Base-by-base conservation (phyloP, 2,329 filamentous ascomycete species). In the Venturia asperata region DNA sequence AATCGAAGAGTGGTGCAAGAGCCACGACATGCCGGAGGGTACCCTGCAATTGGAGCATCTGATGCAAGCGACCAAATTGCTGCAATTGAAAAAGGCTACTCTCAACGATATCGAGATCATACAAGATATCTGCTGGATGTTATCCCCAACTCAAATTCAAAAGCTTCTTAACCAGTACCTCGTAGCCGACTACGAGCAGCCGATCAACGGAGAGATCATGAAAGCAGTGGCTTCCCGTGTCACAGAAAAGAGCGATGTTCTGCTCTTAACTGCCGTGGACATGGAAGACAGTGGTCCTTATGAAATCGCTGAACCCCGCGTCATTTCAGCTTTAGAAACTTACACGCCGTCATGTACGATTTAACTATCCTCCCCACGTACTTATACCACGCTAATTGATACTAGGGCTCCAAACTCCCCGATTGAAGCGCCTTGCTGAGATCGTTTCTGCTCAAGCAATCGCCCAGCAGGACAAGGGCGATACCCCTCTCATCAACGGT, bases 41-140 rank as follows among this genome's bases (percentile, higher is more conserved):
- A 99, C 93, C 39, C 83, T 99, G 64, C 93, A 97, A 79, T 84
- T 99, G 65, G 94, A 99, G 81, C 94, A 99, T 81, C 80, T 99
- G 71, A 99, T 99, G 94, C 93, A 97, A 90, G 94, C 94, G 64
- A 99, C 94, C 24, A 99, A 99, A 81, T 87, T 99, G 69, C 83
- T 99, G 69, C 94, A 99, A 77, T 83, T 99, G 68, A 99, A 99
- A 87, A 99, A 99, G 81, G 94, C 94, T 10, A 99, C 94, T 0
- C 80, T 99, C 74, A 99, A 97, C 76, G 94, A 99, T 73, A 99
- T 99, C 72, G 94, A 99, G 79, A 99, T 99, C 72, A 99, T 99
- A 73, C 94, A 99, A 80, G 94, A 99, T 76, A 99, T 99, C 72
- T 99, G 94, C 84, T 97, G 93, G 93, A 97, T 97, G 93, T 95